These are phyloP conservation scores for Suhomyces tanzawaensis DNA, from an alignment of 805 yeast genomes.

Conservation along the genomic window DNA sequence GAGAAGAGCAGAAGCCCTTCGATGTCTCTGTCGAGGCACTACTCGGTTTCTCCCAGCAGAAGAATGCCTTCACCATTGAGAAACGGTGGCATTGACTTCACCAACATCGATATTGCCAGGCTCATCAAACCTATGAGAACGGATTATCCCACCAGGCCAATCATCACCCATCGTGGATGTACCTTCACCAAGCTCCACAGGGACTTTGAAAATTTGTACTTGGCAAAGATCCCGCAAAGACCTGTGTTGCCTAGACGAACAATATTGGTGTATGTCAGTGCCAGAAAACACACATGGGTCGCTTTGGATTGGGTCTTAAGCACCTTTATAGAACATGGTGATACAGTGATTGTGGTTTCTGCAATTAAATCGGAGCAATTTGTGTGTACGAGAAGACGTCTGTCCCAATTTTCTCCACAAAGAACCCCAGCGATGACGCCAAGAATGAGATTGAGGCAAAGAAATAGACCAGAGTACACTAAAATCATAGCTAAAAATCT, in stretches of 20 bases:
- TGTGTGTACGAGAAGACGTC: slow-evolving; percentile 6
- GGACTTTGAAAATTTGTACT: slow-evolving; percentile 47
- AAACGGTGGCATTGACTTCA: slow-evolving; percentile 1
- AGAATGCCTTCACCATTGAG: not conserved
- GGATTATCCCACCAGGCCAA: slow-evolving; percentile 41
- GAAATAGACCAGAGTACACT: slow-evolving; percentile 48
- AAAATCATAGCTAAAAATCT: slow-evolving; percentile 46
- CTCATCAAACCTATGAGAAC: slow-evolving; percentile 10
- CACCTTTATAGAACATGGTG: slow-evolving; percentile 59
- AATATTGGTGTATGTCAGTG: slow-evolving; percentile 63
- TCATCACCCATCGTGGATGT: slow-evolving; percentile 39
- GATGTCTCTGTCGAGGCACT: slow-evolving; percentile 7
- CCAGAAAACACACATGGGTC: slow-evolving; percentile 79
- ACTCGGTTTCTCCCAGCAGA: slow-evolving; percentile 6
- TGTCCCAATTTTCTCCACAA: slow-evolving; percentile 14
- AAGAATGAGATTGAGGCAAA: slow-evolving; percentile 31
- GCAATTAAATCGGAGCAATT: slow-evolving; percentile 33
- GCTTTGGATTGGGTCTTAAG: slow-evolving; percentile 69
- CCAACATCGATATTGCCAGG: slow-evolving; percentile 8
- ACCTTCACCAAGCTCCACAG: slow-evolving; percentile 48
- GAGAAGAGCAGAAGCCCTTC: slow-evolving; percentile 8
- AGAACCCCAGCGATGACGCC: slow-evolving; percentile 22
- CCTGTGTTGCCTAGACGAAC: slow-evolving; percentile 52
- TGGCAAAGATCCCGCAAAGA: slow-evolving; percentile 29
- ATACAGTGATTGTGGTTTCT: slow-evolving; percentile 61